Base-by-base conservation (phyloP, 371 early-diverging fungal genomes). In the Apophysomyces elegans region DNA sequence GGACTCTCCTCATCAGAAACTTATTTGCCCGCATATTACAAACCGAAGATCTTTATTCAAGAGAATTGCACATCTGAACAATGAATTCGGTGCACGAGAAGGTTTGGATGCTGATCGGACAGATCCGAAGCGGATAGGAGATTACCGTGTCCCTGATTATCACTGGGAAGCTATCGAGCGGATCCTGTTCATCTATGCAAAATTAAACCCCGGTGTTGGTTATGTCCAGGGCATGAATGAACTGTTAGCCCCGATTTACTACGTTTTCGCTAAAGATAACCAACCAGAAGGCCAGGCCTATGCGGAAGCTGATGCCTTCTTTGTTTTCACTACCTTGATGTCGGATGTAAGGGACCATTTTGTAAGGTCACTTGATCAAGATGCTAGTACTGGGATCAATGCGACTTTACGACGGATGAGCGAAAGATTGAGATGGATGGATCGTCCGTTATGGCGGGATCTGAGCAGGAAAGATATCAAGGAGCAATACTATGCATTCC, bases 161-260 rank as follows among this genome's bases (percentile, higher is more conserved):
- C 95, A 95, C 66, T 93, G 91, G 89, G 94, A 94, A 64, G 93
- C 88, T 0, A 86, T 94, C 61, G 93, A 91, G 67, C 83, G 96
- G 9, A 86, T 95, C 14, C 67, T 95, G 46, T 94, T 90, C 69
- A 88, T 95, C 35, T 93, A 91, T 73, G 91, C 93, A 14, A 91
- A 91, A 66, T 71, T 95, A 41, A 95, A 95, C 67, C 91, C 91
- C 2, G 95, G 96, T 7, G 88, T 93, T 5, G 91, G 93, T 0
- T 95, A 95, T 71, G 91, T 93, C 12, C 96, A 95, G 72, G 94
- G 96, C 46, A 95, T 95, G 96, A 95, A 94, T 69, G 92, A 95
- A 68, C 72, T 95, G 37, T 68, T 95, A 16, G 94, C 89, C 5
- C 94, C 96, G 0, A 84, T 95, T 26, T 95, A 94, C 70, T 94